These are phyloP conservation scores for Triglochin maritima DNA, from an alignment of 106 monocot species.

Conservation along the genomic window DNA sequence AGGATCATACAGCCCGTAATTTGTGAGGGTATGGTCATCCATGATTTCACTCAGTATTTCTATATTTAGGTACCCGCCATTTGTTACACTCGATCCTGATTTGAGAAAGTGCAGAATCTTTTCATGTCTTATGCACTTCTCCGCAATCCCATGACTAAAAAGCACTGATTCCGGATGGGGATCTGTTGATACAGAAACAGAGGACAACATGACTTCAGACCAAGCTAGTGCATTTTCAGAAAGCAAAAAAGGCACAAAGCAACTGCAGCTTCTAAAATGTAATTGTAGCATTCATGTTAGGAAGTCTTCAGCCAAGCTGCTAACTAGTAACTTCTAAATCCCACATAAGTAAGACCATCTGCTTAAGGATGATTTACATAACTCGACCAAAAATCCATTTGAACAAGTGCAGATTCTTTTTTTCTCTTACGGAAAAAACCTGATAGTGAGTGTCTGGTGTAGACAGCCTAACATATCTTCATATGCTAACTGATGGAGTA, in stretches of 20 bases:
- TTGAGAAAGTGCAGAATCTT: slow-evolving; percentile 48
- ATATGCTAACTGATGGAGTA: too few species aligned
- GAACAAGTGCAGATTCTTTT: too few species aligned
- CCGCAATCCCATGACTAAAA: slow-evolving; percentile 55
- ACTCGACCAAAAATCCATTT: too few species aligned
- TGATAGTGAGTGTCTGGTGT: too few species aligned
- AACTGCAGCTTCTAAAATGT: not conserved
- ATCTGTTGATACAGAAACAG: slow-evolving; percentile 33
- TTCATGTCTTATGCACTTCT: slow-evolving; percentile 45
- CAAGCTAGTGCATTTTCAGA: not conserved
- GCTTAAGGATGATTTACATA: too few species aligned
- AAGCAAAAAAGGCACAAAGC: not conserved
- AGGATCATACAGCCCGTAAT: slow-evolving; percentile 6
- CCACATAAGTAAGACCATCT: too few species aligned
- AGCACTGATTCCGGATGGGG: slow-evolving; percentile 31
- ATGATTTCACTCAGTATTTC: slow-evolving; percentile 33
- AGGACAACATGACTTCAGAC: too few species aligned
- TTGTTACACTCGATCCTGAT: slow-evolving; percentile 27
- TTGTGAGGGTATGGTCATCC: slow-evolving; percentile 23
- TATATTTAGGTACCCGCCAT: slow-evolving; percentile 18
- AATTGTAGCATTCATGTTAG: not conserved
- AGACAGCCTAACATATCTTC: too few species aligned
- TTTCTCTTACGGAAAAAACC: too few species aligned
- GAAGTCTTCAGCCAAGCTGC: too few species aligned
- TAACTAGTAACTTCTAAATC: too few species aligned